phyloP scores from a whole-genome alignment of 495 filamentous ascomycete species.

The Lasiosphaeria ovina region DNA sequence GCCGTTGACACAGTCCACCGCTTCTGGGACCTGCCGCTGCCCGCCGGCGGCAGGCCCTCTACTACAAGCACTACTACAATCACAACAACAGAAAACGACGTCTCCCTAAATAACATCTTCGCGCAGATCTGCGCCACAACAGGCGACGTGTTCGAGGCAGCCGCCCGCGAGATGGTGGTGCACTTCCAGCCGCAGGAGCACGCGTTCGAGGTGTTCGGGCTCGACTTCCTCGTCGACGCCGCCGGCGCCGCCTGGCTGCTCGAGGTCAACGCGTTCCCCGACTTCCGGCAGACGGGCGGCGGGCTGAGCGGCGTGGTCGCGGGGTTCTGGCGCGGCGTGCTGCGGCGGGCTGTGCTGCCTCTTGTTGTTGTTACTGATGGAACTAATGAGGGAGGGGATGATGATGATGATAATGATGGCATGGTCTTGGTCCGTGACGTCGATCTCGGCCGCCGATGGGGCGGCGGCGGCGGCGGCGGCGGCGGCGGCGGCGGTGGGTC shows the following conservation, averaged over 20 bases:
- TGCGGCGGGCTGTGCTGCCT: constrained; percentile 57
- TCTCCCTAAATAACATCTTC: constrained; percentile 66
- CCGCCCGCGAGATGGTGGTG: constrained; percentile 72
- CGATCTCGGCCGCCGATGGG: constrained; percentile 34
- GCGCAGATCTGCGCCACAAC: constrained; percentile 71
- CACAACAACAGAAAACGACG: constrained; percentile 27
- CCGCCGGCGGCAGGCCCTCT: neutral
- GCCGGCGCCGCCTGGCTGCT: constrained; percentile 65
- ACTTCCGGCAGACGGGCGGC: constrained; percentile 87
- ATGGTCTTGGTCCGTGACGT: constrained; percentile 35
- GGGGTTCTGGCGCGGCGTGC: constrained; percentile 71
- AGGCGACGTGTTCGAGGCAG: constrained; percentile 77
- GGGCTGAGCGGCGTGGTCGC: constrained; percentile 66
- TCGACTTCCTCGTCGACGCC: constrained; percentile 84
- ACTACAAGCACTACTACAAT: too few relatives aligned
- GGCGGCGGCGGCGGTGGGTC: neutral
- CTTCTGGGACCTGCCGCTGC: constrained; percentile 65
- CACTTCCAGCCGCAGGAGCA: constrained; percentile 90
- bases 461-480: neutral
- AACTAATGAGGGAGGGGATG: constrained; percentile 10
- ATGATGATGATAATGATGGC: constrained; percentile 20
- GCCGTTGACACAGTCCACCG: constrained; percentile 50
- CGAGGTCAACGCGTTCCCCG: constrained; percentile 96
- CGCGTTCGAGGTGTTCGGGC: constrained; percentile 86
- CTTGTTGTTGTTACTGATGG: constrained; percentile 30